Conservation (phyloP, 331 rosid species). For the Ulmus americana region DNA sequence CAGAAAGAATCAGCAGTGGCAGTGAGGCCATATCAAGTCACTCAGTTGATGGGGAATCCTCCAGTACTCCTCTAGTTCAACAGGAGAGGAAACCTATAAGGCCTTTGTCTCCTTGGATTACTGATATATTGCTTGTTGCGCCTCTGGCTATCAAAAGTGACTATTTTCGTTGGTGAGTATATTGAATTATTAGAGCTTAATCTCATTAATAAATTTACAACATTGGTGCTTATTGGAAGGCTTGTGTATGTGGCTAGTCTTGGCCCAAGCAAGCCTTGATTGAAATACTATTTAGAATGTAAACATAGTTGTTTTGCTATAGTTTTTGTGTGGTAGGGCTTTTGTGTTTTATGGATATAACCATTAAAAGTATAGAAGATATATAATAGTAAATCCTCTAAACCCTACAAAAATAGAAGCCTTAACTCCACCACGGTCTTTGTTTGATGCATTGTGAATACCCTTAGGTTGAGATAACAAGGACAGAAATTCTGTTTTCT, state of each 20-base stretch:
- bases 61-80: slow-evolving; percentile 40
- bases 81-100: slow-evolving; percentile 83
- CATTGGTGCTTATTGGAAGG: not conserved
- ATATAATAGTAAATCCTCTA: not conserved
- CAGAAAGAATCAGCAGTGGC: slow-evolving; percentile 80
- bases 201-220: not conserved
- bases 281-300: not conserved
- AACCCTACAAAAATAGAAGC: not conserved
- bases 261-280: not conserved
- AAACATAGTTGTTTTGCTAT: not conserved
- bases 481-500: too few species aligned
- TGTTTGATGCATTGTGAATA: too few species aligned
- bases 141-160: slow-evolving; percentile 91
- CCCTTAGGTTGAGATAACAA: too few species aligned
- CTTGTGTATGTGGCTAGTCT: not conserved
- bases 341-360: not conserved
- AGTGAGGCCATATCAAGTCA: slow-evolving; percentile 73
- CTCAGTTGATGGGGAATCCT: slow-evolving; percentile 34
- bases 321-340: not conserved
- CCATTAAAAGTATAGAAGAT: not conserved
- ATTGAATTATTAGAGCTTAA: not conserved
- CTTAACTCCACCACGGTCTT: not conserved
- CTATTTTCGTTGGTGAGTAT: slow-evolving; percentile 86
- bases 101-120: slow-evolving; percentile 93
- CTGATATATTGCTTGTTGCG: slow-evolving; percentile 81